A percentile compares a stretch with the other conserved stretches of the same genome.
Conservation (phyloP, 2,329 filamentous ascomycete species). For the Scolecobasidium constrictum region DNA sequence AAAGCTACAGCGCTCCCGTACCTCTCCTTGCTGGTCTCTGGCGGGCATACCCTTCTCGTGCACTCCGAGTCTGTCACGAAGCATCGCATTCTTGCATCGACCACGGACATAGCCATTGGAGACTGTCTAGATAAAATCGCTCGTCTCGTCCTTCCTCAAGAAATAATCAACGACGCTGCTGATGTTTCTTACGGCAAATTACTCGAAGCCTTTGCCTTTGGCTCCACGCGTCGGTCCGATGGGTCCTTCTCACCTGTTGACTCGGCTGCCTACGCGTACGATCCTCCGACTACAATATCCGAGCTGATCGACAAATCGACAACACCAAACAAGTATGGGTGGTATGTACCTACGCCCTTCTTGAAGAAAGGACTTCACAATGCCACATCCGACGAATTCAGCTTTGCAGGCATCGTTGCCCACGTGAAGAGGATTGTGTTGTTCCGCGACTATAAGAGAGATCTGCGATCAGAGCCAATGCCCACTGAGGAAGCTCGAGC, state of each 20-base stretch:
- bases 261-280: conserved; percentile 37
- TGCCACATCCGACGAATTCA: conserved; percentile 48
- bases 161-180: conserved; percentile 41
- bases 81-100: conserved; percentile 63
- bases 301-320: conserved; percentile 37
- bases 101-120: conserved; percentile 76
- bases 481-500: conserved; percentile 49
- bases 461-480: conserved; percentile 29
- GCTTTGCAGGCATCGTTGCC: conserved; percentile 63
- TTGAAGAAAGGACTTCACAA: conserved; percentile 19
- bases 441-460: conserved; percentile 18
- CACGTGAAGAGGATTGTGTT: conserved; percentile 31
- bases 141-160: conserved; percentile 58
- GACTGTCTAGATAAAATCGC: conserved; percentile 84
- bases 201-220: conserved; percentile 71
- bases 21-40: conserved; percentile 78
- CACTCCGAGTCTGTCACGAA: conserved; percentile 56
- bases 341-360: conserved; percentile 8
- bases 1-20: conserved; percentile 60
- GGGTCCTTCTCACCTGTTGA: conserved; percentile 28
- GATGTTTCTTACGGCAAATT: conserved; percentile 57
- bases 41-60: conserved; percentile 83
- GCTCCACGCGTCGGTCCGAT: too few species aligned
- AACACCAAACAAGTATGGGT: conserved; percentile 2
- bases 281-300: conserved; percentile 45